These are phyloP conservation scores for Nakazawaea laoshanensis DNA, from an alignment of 805 yeast genomes.

Conservation along the genomic window DNA sequence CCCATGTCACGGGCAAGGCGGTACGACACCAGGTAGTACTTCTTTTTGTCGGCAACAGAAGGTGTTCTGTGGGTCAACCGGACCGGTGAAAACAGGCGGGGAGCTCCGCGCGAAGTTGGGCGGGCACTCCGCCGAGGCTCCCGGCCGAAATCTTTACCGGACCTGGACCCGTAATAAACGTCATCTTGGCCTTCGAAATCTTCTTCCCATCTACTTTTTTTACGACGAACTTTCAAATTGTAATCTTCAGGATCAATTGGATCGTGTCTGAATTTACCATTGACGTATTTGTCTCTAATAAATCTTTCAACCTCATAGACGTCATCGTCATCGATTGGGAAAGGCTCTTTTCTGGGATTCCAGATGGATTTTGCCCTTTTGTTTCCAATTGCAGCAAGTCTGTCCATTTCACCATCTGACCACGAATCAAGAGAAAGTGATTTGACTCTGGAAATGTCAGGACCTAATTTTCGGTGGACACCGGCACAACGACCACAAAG, in stretches of 20 bases:
- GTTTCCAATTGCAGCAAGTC: conserved; percentile 44
- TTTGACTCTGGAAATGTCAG: conserved; percentile 55
- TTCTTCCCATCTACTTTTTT: not conserved
- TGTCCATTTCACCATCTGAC: conserved; percentile 47
- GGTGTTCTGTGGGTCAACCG: conserved; percentile 40
- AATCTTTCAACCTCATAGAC: conserved; percentile 46
- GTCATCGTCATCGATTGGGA: conserved; percentile 72
- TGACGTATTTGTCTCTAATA: conserved; percentile 59
- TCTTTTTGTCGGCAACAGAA: conserved; percentile 43
- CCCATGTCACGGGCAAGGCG: conserved; percentile 46
- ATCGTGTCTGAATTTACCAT: conserved; percentile 48
- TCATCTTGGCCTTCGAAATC: not conserved
- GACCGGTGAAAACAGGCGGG: not conserved
- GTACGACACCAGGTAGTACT: conserved; percentile 40
- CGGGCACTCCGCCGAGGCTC: not conserved
- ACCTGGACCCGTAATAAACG: conserved; percentile 6
- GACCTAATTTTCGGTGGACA: conserved; percentile 59
- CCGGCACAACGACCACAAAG: conserved; percentile 84
- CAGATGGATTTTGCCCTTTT: conserved; percentile 49
- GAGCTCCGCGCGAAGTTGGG: not conserved
- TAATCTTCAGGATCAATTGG: conserved; percentile 26
- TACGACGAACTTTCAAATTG: conserved; percentile 16
- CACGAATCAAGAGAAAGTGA: conserved; percentile 69
- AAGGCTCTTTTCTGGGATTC: conserved; percentile 62
- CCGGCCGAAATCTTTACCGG: too few relatives aligned